A percentile compares a stretch with the other conserved stretches of the same genome.
Evolutionary conservation across 192 early-diverging fungal species (phyloP).

Genomic region (Allomyces arbusculus): DNA sequence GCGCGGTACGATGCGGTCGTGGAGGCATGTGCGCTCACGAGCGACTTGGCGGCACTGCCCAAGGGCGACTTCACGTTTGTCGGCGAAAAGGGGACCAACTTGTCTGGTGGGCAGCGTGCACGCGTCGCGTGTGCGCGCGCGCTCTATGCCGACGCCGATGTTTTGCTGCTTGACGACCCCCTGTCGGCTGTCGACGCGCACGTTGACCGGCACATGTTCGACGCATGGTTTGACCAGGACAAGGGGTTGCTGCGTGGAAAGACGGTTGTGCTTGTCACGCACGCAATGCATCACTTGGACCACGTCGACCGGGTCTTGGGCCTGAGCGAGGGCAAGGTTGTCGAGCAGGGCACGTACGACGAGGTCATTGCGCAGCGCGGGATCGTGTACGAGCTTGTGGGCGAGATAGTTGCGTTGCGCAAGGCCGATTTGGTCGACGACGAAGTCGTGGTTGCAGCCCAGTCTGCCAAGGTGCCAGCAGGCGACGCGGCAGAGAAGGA

Average conservation of each 20-base stretch:
- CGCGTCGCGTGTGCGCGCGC: neutral
- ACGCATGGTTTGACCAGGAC: slow-evolving; percentile 24
- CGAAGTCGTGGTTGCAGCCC: slow-evolving; percentile 3
- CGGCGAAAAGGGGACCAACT: slow-evolving; percentile 3
- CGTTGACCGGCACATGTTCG: slow-evolving; percentile 39
- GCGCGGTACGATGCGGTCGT: neutral
- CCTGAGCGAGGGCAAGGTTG: slow-evolving; percentile 28
- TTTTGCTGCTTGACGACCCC: slow-evolving; percentile 50
- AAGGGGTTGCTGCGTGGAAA: slow-evolving; percentile 28
- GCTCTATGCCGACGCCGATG: slow-evolving; percentile 42
- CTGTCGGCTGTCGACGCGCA: slow-evolving; percentile 45
- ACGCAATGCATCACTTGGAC: slow-evolving; percentile 39
- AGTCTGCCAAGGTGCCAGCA: no score
- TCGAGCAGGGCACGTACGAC: slow-evolving; percentile 30
- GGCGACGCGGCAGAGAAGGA: no score
- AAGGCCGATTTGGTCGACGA: slow-evolving; percentile 17
- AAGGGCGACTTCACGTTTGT: slow-evolving; percentile 6
- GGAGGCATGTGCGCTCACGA: neutral
- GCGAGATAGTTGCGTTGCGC: slow-evolving; percentile 39
- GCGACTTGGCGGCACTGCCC: slow-evolving; percentile 2
- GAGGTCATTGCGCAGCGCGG: slow-evolving; percentile 38
- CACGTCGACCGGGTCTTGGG: slow-evolving; percentile 35
- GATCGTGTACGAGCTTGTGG: slow-evolving; percentile 38
- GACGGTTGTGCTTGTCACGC: slow-evolving; percentile 42
- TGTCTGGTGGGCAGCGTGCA: neutral